Evolutionary conservation across 192 early-diverging fungal genomes (phyloP), one percentile per base, ranked within the genome.

Genomic region (Umbelopsis sp.): DNA sequence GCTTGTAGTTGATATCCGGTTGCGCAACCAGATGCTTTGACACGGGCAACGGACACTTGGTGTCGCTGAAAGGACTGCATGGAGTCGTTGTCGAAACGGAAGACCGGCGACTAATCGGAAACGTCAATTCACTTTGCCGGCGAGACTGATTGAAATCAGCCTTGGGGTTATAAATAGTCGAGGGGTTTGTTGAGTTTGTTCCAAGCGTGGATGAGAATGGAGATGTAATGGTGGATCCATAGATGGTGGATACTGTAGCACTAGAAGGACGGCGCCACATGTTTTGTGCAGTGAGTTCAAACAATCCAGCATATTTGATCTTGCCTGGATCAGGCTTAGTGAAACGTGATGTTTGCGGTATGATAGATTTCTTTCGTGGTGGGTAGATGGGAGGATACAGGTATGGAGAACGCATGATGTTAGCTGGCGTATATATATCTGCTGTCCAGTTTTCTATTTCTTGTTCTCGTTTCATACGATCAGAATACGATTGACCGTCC

Each of bases 381-480:
- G 22, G 38, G 12, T 41, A 26, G 25, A 38, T 6, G 34, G 10
- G 38, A 17, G n/a, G 29, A 25, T 20, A 59, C 49, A 53, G 24
- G 69, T 21, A 38, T 21, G 36, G 66, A 12, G 79, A 75, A 2
- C 68, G 74, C 5, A 74, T 77, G 1, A 75, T 72, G 31, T 68
- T 77, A 16, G 79, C 80, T 6, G 85, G 84, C 3, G 86, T 85
- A 70, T 89, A 84, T 71, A 90, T 93, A 68, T 84, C 86, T 26
- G 90, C 84, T 29, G 87, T 89, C 92, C 92, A 94, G 34, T 82
- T 80, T 75, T 94, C 92, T 31, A 94, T 92, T 73, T 90, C 89
- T 16, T 80, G 79, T 66, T 83, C 86, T 67, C 92, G 90, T 36
- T 84, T 83, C 72, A 89, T 87, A 16, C 89, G 85, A 20, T 88